These are phyloP conservation scores for Hypoxylon sp. DNA, from an alignment of 2,329 filamentous ascomycete genomes.

Conservation along the genomic window DNA sequence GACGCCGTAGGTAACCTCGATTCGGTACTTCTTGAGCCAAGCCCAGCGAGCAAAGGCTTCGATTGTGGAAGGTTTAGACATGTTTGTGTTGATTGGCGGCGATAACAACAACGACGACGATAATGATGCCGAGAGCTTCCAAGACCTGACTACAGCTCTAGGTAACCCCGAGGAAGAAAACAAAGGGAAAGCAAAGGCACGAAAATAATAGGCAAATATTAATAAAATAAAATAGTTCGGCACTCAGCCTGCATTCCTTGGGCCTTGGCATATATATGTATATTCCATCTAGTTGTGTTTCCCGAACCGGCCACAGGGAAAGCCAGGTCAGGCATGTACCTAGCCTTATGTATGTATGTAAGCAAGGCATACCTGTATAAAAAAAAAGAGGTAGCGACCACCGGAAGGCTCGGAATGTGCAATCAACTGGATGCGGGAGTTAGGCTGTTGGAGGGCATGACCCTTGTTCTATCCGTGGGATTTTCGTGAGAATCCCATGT, in stretches of 20 bases:
- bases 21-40: conserved; percentile 83
- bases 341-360: conserved; percentile 5
- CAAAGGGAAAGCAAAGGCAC: conserved; percentile 14
- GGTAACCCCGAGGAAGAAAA: conserved; percentile 3
- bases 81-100: conserved; percentile 8
- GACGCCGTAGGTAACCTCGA: conserved; percentile 84
- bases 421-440: conserved; percentile 15
- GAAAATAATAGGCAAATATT: conserved; percentile 20
- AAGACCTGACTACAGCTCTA: conserved; percentile 28
- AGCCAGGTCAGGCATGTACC: conserved; percentile 3
- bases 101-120: conserved; percentile 19
- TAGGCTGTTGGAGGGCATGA: conserved; percentile 9
- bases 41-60: conserved; percentile 73
- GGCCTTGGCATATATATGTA: conserved; percentile 34
- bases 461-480: conserved; percentile 17
- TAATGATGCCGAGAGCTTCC: conserved; percentile 22
- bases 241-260: conserved; percentile 25
- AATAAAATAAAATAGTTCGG: conserved; percentile 16
- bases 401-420: conserved; percentile 42
- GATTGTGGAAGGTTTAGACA: conserved; percentile 39
- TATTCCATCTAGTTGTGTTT: background rate
- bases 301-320: conserved; percentile 16
- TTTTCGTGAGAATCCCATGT: conserved; percentile 28
- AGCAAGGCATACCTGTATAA: conserved; percentile 9
- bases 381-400: conserved; percentile 11